These are phyloP conservation scores for Blepharisma undulans DNA, from an alignment of 169 alveolate genomes.

Conservation along the genomic window DNA sequence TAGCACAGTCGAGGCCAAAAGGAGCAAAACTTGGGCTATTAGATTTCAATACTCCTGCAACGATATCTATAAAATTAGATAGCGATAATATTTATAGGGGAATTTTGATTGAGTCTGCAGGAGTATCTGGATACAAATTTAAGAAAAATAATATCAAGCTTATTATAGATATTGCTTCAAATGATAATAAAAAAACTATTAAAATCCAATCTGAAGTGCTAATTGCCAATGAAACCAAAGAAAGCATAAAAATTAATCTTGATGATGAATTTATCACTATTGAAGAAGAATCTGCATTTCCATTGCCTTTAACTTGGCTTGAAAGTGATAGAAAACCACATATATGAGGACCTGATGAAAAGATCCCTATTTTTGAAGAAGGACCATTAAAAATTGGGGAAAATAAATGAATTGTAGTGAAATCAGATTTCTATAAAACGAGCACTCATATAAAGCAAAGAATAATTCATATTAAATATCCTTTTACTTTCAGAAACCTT, in stretches of 20 bases:
- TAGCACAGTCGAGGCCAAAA: background rate
- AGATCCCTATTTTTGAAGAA: background rate
- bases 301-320: slow-evolving; percentile 27
- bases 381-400: background rate
- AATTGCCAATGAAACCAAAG: background rate
- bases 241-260: background rate
- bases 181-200: background rate
- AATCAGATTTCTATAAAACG: background rate
- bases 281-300: background rate
- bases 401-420: background rate
- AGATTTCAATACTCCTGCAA: background rate
- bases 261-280: background rate
- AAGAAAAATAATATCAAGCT: background rate
- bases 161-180: background rate
- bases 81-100: background rate
- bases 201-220: background rate
- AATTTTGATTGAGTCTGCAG: background rate
- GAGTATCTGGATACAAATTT: background rate
- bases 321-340: background rate
- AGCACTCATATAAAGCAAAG: background rate
- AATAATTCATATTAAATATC: background rate
- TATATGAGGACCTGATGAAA: background rate
- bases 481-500: background rate
- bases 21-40: background rate
- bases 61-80: background rate